Evolutionary conservation across 345 rosid genomes (phyloP), one percentile per base, ranked within the genome.

Genomic region (Moricandia moricandioides): DNA sequence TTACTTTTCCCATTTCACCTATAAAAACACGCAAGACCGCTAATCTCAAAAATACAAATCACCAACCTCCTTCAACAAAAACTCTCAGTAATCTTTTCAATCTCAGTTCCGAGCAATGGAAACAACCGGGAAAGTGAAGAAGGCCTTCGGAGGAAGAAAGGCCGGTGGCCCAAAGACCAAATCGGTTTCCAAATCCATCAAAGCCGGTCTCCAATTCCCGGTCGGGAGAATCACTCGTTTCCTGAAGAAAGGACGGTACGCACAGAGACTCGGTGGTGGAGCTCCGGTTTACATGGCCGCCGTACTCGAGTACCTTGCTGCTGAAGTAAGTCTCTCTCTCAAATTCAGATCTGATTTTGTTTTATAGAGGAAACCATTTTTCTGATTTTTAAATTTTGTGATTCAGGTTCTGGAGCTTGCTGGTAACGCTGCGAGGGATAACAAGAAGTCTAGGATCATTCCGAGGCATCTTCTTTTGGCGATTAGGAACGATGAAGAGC

Each of bases 231-330:
- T 91, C 81, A 91, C 96, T 1, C 85, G 97, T 65, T 89, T 83
- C 77, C 74, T 91, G 73, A 91, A 86, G 87, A 88, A 89, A 43
- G 96, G 97, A 0, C 80, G 93, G 0, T 91, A 91, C 71, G 73
- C 96, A 0, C 80, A 84, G 84, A 80, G 97, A 0, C 91, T 91
- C 8, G 96, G 96, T 3, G 67, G 87, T 21, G 97, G 96, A 7
- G 93, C 97, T 85, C 96, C 97, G 1, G 93, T 91, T 43, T 91
- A 91, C 76, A 73, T 89, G 60, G 97, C 97, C 27, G 95, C 97
- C 6, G 97, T 91, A 2, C 97, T 91, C 2, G 97, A 91, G 59
- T 91, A 89, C 61, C 87, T 89, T 5, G 97, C 97, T 3, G 97
- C 97, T 37, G 93, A 91, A 84, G 97, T 89, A 68, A 58, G 60